Percentiles rank a stretch among this genome's conserved stretches.
These are phyloP conservation scores for Thalassiosira mediterranea DNA, from an alignment of 352 stramenopile species.

Conservation along the genomic window DNA sequence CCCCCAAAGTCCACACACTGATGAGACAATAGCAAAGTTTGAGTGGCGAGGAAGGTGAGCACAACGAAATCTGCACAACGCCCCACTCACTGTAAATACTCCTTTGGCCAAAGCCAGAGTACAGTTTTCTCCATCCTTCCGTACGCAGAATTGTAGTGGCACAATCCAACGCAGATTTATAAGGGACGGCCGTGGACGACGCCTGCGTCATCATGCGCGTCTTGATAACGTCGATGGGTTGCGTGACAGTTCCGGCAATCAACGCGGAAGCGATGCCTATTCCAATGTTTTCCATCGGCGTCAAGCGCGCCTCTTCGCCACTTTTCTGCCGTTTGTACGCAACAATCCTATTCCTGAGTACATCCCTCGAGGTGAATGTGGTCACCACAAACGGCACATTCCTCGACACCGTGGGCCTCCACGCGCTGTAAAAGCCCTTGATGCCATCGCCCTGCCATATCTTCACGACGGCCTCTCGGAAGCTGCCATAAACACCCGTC, in stretches of 20 bases:
- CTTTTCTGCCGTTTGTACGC: neutral
- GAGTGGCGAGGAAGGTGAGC: too few relatives aligned
- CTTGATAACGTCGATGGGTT: conserved; percentile 77
- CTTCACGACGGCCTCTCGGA: conserved; percentile 54
- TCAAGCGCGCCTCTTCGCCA: conserved; percentile 3
- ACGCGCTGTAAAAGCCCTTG: conserved; percentile 66
- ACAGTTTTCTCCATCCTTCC: conserved; percentile 60
- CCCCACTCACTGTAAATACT: conserved; percentile 67
- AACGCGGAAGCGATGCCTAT: conserved; percentile 59
- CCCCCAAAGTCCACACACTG: conserved; percentile 60
- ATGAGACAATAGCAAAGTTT: too few relatives aligned
- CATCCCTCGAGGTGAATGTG: conserved; percentile 63
- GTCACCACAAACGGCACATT: conserved; percentile 78
- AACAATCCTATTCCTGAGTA: conserved; percentile 34
- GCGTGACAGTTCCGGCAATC: conserved; percentile 48
- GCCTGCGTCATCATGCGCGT: conserved; percentile 81
- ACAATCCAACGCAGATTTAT: conserved; percentile 66
- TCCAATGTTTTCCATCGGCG: conserved; percentile 46
- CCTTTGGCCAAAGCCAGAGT: conserved; percentile 59
- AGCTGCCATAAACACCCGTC: conserved; percentile 68
- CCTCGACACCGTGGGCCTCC: conserved; percentile 61
- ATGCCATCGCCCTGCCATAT: conserved; percentile 68
- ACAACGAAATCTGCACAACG: conserved; percentile 58
- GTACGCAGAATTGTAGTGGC: conserved; percentile 53
- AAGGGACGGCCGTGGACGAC: conserved; percentile 54